These are phyloP conservation scores for Tephrocybe sp. DNA, from an alignment of 768 basidiomycete genomes.

Conservation along the genomic window DNA sequence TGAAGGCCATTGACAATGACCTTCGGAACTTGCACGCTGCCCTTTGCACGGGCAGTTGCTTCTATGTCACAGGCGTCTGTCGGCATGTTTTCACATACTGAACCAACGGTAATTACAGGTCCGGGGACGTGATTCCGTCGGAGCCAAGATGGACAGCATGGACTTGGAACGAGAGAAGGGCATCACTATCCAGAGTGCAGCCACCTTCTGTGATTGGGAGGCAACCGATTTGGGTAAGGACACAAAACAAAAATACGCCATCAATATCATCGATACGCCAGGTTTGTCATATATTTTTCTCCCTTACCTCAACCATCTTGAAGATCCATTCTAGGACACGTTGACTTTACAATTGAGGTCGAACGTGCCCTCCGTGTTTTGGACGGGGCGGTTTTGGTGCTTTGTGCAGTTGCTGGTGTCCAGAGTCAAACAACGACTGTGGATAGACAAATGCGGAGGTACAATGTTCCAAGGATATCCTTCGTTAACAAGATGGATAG, in stretches of 20 bases:
- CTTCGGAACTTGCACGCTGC: slow-evolving; percentile 1
- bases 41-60: slow-evolving; percentile 12
- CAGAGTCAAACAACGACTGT: slow-evolving; percentile 99
- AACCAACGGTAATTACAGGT: slow-evolving; percentile 48
- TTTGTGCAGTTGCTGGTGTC: slow-evolving; percentile 97
- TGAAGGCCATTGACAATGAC: slow-evolving; percentile 1
- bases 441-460: slow-evolving; percentile 97
- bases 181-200: slow-evolving; percentile 98
- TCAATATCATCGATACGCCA: slow-evolving; percentile 99
- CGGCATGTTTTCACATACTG: slow-evolving; percentile 5
- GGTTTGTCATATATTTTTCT: slow-evolving; percentile 41
- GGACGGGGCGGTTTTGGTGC: slow-evolving; percentile 93
- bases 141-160: slow-evolving; percentile 99
- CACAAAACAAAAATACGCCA: slow-evolving; percentile 78
- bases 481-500: slow-evolving; percentile 99
- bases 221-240: slow-evolving; percentile 56
- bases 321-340: slow-evolving; percentile 66
- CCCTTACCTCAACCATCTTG: background rate
- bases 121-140: slow-evolving; percentile 90
- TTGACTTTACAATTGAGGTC: slow-evolving; percentile 99
- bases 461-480: slow-evolving; percentile 91
- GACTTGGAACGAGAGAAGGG: slow-evolving; percentile 98
- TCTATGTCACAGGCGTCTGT: slow-evolving; percentile 21
- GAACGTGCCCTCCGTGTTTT: slow-evolving; percentile 94
- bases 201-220: slow-evolving; percentile 97